These are phyloP conservation scores for Verticillium dahliae DNA, from an alignment of 2,329 filamentous ascomycete species.

Conservation along the genomic window DNA sequence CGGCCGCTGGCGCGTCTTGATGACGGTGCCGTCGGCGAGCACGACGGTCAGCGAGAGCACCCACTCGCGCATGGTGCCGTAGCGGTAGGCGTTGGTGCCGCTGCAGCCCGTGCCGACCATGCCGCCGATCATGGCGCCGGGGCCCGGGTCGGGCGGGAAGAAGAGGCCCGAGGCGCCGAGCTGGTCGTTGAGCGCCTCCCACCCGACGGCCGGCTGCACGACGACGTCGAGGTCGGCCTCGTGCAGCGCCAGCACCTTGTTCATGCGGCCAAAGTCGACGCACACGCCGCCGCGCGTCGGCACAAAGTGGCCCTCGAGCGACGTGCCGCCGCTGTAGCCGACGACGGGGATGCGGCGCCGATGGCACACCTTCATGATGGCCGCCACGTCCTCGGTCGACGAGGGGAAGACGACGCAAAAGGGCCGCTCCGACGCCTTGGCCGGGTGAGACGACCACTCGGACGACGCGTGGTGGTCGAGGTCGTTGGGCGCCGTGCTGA, in stretches of 20 bases:
- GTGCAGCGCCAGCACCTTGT: conserved; percentile 70
- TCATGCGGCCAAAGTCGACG: conserved; percentile 81
- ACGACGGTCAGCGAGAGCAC: conserved; percentile 82
- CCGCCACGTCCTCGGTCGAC: conserved; percentile 76
- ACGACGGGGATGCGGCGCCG: conserved; percentile 75
- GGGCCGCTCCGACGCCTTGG: conserved; percentile 40
- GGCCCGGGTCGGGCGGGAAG: conserved; percentile 87
- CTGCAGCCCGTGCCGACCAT: conserved; percentile 70
- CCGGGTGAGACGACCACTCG: conserved; percentile 56
- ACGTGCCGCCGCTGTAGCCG: conserved; percentile 81
- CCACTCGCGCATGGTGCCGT: conserved; percentile 94
- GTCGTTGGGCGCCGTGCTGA: conserved; percentile 52
- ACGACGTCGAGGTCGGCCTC: conserved; percentile 71
- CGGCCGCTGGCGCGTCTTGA: conserved; percentile 83
- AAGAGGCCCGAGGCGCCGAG: conserved; percentile 70
- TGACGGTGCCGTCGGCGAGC: conserved; percentile 80
- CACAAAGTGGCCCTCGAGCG: conserved; percentile 82
- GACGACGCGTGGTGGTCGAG: conserved; percentile 52
- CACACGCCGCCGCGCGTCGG: conserved; percentile 78
- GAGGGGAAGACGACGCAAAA: conserved; percentile 72
- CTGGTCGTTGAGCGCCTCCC: conserved; percentile 78
- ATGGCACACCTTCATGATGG: conserved; percentile 85
- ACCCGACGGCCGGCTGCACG: conserved; percentile 76
- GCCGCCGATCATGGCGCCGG: conserved; percentile 86
- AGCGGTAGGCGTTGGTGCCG: conserved; percentile 86